phyloP scores from a whole-genome alignment of 2,329 filamentous ascomycete species.

The Paramyrothecium roridum region DNA sequence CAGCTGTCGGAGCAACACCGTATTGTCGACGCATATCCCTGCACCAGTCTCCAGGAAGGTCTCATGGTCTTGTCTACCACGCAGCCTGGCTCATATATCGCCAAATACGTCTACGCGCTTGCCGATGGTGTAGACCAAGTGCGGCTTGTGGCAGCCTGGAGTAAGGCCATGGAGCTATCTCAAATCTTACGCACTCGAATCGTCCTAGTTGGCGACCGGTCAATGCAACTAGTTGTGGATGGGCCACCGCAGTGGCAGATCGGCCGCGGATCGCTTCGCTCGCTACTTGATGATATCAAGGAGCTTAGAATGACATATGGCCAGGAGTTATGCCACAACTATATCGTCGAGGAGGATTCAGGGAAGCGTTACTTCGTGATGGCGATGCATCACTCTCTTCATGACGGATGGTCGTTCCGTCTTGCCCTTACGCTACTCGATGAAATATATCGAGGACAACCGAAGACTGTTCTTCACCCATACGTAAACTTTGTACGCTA shows the following conservation, averaged over 20 bases:
- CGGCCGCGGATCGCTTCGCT: not conserved
- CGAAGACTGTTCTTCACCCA: slow-evolving; percentile 4
- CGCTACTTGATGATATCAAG: not conserved
- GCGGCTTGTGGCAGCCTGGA: slow-evolving; percentile 1
- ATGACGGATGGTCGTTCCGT: slow-evolving; percentile 49
- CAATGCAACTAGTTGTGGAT: not conserved
- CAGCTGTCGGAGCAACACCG: not conserved
- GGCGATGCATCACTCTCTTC: slow-evolving; percentile 37
- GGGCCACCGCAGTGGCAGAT: not conserved
- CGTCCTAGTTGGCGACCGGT: not conserved
- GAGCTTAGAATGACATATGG: slow-evolving; percentile 1
- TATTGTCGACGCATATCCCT: slow-evolving; percentile 2
- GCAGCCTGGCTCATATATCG: slow-evolving; percentile 1
- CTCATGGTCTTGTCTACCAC: slow-evolving; percentile 1
- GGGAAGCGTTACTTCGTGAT: slow-evolving; percentile 6
- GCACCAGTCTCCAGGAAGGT: slow-evolving; percentile 2
- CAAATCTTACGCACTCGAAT: slow-evolving; percentile 3
- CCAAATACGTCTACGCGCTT: not conserved
- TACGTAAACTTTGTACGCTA: slow-evolving; percentile 39
- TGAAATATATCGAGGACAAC: slow-evolving; percentile 3
- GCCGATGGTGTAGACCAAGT: not conserved
- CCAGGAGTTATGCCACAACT: not conserved
- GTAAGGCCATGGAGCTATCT: not conserved
- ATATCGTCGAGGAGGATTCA: not conserved
- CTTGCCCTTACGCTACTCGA: slow-evolving; percentile 16